Conservation (phyloP, 2,329 filamentous ascomycete genomes). For the Apiospora saccharicola region DNA sequence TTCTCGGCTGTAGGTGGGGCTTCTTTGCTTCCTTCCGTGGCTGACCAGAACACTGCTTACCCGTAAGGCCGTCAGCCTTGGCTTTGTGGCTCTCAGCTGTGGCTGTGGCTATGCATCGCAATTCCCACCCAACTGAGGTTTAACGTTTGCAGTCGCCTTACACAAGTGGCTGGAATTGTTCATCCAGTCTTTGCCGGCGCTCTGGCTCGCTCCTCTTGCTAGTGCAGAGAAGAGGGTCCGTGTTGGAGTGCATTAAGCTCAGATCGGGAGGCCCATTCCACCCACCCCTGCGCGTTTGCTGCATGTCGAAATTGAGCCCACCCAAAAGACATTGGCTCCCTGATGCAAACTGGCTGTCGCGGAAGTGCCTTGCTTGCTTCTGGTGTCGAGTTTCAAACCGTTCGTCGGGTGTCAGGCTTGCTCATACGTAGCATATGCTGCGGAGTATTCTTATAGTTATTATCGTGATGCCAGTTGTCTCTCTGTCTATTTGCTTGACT, state of each 20-base stretch:
- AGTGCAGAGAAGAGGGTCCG: not conserved
- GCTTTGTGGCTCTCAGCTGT: not conserved
- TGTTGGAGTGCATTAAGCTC: slow-evolving; percentile 4
- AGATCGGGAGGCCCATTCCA: not conserved
- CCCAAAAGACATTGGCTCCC: slow-evolving; percentile 1
- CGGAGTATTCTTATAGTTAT: no score
- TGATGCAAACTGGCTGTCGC: slow-evolving; percentile 13
- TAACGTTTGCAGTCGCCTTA: no score
- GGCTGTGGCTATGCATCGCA: not conserved
- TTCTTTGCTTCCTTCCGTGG: not conserved
- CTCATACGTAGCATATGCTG: no score
- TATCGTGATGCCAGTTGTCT: no score
- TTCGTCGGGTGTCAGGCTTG: not conserved
- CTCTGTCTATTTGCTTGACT: no score
- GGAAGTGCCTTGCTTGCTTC: slow-evolving; percentile 8
- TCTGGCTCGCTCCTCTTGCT: not conserved
- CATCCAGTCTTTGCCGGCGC: not conserved
- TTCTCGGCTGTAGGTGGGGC: slow-evolving; percentile 7
- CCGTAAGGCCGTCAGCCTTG: not conserved
- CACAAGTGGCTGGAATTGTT: not conserved
- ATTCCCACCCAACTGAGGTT: not conserved
- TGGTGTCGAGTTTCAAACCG: slow-evolving; percentile 1
- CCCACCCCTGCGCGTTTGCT: slow-evolving; percentile 1
- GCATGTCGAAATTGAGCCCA: slow-evolving; percentile 16
- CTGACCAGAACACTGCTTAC: not conserved